Base-by-base conservation (phyloP, 768 basidiomycete species). In the Lentinula raphanica region DNA sequence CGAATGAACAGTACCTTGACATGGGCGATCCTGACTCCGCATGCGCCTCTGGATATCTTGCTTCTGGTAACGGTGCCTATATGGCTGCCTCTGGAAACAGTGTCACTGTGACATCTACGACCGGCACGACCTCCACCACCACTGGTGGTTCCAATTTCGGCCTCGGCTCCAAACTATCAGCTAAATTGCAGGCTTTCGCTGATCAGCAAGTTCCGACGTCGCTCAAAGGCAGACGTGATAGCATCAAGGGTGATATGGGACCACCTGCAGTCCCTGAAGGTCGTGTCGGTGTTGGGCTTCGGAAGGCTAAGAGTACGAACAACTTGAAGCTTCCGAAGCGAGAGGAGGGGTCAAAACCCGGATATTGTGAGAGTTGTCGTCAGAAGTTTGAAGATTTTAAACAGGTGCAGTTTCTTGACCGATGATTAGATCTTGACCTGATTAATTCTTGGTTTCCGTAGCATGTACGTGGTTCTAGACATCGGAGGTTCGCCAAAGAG, bases 311-410 rank as follows among this genome's bases (percentile, higher is more conserved):
- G 62, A 93, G 90, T 63, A 92, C 89, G 53, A 90, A 90, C 67
- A 90, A 87, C 1, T 71, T 92, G 48, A 79, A 80, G 65, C 74
- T 90, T 56, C 85, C 89, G 7, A 86, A 83, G 66, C 84, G 91
- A 38, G 90, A 94, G 58, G 93, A 96, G 73, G 86, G 85, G 17
- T 84, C 81, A 61, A 98, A 97, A 66, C 89, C 95, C 4, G 97
- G 97, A 4, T 98, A 98, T 71, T 99, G 97, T 70, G 97, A 99
- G 72, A 95, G 94, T 68, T 99, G 97, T 71, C 83, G 96, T 38
- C 67, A 79, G 57, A 93, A 93, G 70, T 99, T 95, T 66, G 86
- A 88, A 0, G 88, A 96, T 71, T 96, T 98, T 65, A 82, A 83
- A 60, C 72, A 76, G 63, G 96, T 97, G 64, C 67, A 86, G 77